phyloP scores from a whole-genome alignment of 148 eudicot species.

The Euryodendron excelsum region DNA sequence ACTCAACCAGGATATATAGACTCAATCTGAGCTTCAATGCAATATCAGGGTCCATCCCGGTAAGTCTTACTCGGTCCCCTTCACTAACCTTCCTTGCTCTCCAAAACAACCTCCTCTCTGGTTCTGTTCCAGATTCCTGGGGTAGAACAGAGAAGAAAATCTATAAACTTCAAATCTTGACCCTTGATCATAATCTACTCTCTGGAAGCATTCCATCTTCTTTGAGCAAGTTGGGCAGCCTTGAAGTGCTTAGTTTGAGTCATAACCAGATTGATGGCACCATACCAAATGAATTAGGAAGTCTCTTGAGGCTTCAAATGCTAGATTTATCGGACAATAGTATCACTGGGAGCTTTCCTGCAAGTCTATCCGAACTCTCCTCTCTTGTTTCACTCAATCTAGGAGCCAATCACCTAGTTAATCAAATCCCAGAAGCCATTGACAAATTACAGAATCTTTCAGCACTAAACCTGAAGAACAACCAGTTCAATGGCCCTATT shows the following conservation, averaged over 20 bases:
- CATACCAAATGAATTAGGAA: conserved; percentile 38
- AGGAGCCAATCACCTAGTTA: conserved; percentile 19
- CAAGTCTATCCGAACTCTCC: conserved; percentile 26
- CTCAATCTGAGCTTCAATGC: conserved; percentile 76
- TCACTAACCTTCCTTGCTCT: conserved; percentile 63
- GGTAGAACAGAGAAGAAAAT: conserved; percentile 15
- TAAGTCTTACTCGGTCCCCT: conserved; percentile 37
- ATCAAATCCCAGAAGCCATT: conserved; percentile 23
- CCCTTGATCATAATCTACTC: conserved; percentile 59
- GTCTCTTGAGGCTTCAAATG: conserved; percentile 25
- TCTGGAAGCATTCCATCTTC: conserved; percentile 57
- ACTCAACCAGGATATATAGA: conserved; percentile 55
- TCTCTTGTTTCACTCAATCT: conserved; percentile 27
- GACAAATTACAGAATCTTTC: conserved; percentile 41
- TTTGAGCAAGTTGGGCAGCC: conserved; percentile 44
- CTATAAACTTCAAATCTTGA: conserved; percentile 39
- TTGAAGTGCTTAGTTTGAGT: conserved; percentile 49
- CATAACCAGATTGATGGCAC: conserved; percentile 50
- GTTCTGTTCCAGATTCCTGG: conserved; percentile 62
- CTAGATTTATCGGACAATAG: conserved; percentile 50
- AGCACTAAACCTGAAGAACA: conserved; percentile 40
- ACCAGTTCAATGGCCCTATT: conserved; percentile 46
- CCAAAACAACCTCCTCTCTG: conserved; percentile 63
- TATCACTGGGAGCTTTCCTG: conserved; percentile 48
- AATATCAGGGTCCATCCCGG: conserved; percentile 60